Base-by-base conservation (phyloP, 768 basidiomycete species). In the Agrocybe praecox region DNA sequence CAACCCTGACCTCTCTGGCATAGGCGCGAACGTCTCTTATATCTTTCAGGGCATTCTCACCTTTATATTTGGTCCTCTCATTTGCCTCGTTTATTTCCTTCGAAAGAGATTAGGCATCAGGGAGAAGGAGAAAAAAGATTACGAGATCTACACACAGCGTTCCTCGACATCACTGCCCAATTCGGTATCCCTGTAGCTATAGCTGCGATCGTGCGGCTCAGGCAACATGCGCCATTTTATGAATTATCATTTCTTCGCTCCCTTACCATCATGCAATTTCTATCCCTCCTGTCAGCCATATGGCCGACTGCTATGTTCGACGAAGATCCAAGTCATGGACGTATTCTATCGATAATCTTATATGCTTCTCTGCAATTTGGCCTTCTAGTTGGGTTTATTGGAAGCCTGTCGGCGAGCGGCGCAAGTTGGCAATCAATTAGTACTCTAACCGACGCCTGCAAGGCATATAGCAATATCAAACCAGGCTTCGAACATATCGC, bases 181-280 rank as follows among this genome's bases (percentile, higher is more conserved):
- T 60, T 62, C 52, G 56, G 58, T 33, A 62, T 62, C 18, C 53
- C 58, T 11, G 62, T 62, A 32, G 62, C 58, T 47, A 55, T 60
- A 40, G 62, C 62, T n/a, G 53, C 62, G 9, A 56, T 63, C 18
- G 46, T 63, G 43, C 55, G 62, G 22, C 49, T 63, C 46, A 47
- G 29, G 17, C 62, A 63, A 23, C 46, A 59, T 24, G 64, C 61
- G 12, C 62, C 62, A 2, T 60, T 57, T 36, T 63, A 63, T 49
- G 62, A 63, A 52, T 33, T 63, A 7, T 55, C 62, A 6, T 62
- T 62, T 46, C 50, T 62, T n/a, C 62, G 59, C 11, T 44, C 58
- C 17, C 44, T 62, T 6, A 62, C 58, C 18, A 60, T 56, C n/a
- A 60, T 62, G 58, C 62, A 62, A 19, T 62, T 62, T 32, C 32